Percentiles rank a stretch among this genome's conserved stretches.
These are phyloP conservation scores for Monilinia fructicola DNA, from an alignment of 2,329 filamentous ascomycete genomes.

Conservation along the genomic window DNA sequence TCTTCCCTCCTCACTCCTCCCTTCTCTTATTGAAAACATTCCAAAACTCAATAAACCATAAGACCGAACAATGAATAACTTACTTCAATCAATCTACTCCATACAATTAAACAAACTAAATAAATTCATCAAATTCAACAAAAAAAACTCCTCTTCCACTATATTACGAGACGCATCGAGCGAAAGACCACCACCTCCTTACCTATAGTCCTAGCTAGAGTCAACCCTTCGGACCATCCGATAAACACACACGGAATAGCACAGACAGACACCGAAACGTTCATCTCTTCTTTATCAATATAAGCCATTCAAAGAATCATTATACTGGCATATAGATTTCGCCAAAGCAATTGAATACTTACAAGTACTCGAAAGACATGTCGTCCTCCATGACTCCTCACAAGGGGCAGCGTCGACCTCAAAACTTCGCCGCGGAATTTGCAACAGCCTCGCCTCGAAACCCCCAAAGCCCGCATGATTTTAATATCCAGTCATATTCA, in stretches of 20 bases:
- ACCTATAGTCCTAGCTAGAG: conserved; percentile 28
- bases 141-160: conserved; percentile 26
- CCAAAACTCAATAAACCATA: conserved; percentile 23
- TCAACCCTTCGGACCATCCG: conserved; percentile 7
- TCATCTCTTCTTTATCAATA: conserved; percentile 2
- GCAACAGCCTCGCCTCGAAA: conserved; percentile 35
- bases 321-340: background rate
- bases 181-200: conserved; percentile 34
- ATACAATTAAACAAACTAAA: conserved; percentile 27
- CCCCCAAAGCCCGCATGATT: conserved; percentile 49
- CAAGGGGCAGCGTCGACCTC: conserved; percentile 40
- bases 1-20: conserved; percentile 11
- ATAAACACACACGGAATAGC: conserved; percentile 1
- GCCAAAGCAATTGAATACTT: conserved; percentile 45
- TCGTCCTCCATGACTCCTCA: conserved; percentile 46
- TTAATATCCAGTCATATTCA: conserved; percentile 44
- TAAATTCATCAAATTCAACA: conserved; percentile 26
- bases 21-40: conserved; percentile 20
- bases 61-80: conserved; percentile 37
- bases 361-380: conserved; percentile 49
- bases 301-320: background rate
- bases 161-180: conserved; percentile 29
- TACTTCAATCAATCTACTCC: conserved; percentile 28
- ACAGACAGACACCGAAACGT: background rate
- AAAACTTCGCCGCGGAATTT: conserved; percentile 33